Conservation (phyloP, 2,329 filamentous ascomycete species). For the Cytospora mali region DNA sequence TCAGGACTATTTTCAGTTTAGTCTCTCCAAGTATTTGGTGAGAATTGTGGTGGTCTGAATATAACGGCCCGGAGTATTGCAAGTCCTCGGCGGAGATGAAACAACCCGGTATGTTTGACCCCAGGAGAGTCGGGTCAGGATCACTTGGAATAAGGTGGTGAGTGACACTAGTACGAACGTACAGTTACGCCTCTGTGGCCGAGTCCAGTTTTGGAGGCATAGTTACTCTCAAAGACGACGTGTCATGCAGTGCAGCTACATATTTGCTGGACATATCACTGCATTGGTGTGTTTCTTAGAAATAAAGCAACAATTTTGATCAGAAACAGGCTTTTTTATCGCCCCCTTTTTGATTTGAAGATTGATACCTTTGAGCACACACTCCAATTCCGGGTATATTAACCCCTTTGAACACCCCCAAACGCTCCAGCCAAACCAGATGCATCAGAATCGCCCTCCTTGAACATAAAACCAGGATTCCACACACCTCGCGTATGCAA, state of each 20-base stretch:
- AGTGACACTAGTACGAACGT: neutral
- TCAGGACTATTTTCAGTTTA: neutral
- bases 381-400: slow-evolving; percentile 26
- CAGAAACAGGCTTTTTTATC: slow-evolving; percentile 18
- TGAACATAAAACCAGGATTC: slow-evolving; percentile 28
- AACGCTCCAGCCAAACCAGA: slow-evolving; percentile 29
- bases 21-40: neutral
- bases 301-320: neutral
- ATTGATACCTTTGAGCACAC: slow-evolving; percentile 23
- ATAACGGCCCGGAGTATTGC: neutral
- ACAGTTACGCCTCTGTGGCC: neutral
- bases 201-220: neutral
- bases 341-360: slow-evolving; percentile 19
- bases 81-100: neutral
- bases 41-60: neutral
- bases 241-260: neutral
- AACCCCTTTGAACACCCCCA: slow-evolving; percentile 28
- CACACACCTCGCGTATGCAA: slow-evolving; percentile 25
- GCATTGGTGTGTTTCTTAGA: too few species aligned
- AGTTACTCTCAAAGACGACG: too few species aligned
- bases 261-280: neutral
- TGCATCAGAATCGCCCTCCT: slow-evolving; percentile 29
- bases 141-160: too few species aligned
- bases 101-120: too few species aligned
- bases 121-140: too few species aligned